phyloP scores from a whole-genome alignment of 306 rosid genomes.

The Inga leiocalycina region DNA sequence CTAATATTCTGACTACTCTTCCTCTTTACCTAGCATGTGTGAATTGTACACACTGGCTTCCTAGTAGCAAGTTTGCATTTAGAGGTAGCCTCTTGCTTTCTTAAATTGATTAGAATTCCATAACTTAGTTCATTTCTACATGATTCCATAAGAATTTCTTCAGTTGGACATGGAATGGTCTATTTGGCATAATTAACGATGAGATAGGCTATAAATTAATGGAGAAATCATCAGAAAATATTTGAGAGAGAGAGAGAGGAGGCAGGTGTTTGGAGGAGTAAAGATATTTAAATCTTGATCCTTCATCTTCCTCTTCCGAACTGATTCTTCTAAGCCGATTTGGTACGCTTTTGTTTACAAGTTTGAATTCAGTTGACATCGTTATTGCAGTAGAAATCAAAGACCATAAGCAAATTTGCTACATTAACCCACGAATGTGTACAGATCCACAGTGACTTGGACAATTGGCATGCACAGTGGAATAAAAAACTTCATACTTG shows the following conservation, averaged over 20 bases:
- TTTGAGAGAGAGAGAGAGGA: neutral
- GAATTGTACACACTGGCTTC: slow-evolving; percentile 95
- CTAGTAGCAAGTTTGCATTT: slow-evolving; percentile 64
- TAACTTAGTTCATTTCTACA: neutral
- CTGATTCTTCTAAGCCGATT: too few species aligned
- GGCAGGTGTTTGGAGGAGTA: slow-evolving; percentile 25
- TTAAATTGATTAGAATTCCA: neutral
- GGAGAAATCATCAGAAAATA: neutral
- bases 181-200: slow-evolving; percentile 15
- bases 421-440: too few species aligned
- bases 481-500: too few species aligned
- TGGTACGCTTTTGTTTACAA: too few species aligned
- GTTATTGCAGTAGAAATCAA: too few species aligned
- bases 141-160: neutral
- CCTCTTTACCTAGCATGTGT: slow-evolving; percentile 88
- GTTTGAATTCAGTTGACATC: too few species aligned
- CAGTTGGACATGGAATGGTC: slow-evolving; percentile 10
- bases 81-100: slow-evolving; percentile 53
- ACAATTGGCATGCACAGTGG: too few species aligned
- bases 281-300: too few species aligned
- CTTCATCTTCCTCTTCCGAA: too few species aligned
- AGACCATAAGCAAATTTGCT: too few species aligned
- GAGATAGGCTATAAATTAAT: neutral
- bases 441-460: too few species aligned
- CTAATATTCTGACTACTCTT: slow-evolving; percentile 56